Conservation (phyloP, 306 rosid genomes). For the Quercus robur region DNA sequence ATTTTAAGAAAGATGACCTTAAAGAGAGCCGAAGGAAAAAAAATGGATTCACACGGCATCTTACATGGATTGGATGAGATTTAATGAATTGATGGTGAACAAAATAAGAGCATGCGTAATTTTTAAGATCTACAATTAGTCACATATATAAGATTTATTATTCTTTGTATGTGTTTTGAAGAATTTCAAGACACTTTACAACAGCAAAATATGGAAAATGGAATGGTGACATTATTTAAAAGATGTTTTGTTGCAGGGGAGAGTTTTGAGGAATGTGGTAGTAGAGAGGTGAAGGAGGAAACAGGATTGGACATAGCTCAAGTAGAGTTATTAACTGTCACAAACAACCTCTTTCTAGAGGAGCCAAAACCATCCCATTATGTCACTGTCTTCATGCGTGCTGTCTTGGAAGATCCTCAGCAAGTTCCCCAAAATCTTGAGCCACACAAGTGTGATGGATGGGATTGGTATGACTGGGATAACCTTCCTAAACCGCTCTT, state of each 20-base stretch:
- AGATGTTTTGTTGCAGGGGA: conserved; percentile 44
- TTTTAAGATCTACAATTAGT: no score
- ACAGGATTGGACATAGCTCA: conserved; percentile 49
- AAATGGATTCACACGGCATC: no score
- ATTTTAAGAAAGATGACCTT: no score
- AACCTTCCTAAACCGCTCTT: conserved; percentile 62
- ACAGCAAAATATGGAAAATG: no score
- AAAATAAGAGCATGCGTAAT: no score
- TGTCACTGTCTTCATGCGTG: conserved; percentile 57
- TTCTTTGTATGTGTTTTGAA: no score
- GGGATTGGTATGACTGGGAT: conserved; percentile 74
- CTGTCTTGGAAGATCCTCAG: conserved; percentile 19
- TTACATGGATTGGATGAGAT: no score
- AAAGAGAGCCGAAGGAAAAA: no score
- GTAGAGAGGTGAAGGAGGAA: conserved; percentile 79
- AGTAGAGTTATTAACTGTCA: conserved; percentile 47
- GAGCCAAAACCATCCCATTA: conserved; percentile 53
- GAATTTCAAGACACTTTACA: no score
- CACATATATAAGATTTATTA: no score
- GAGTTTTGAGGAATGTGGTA: conserved; percentile 72
- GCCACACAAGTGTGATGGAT: conserved; percentile 70
- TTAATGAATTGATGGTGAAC: no score
- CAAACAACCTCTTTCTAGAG: conserved; percentile 41
- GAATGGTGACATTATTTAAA: no score
- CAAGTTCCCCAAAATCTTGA: conserved; percentile 52